Evolutionary conservation across 306 rosid genomes (phyloP).

Genomic region (Cyamopsis tetragonoloba): DNA sequence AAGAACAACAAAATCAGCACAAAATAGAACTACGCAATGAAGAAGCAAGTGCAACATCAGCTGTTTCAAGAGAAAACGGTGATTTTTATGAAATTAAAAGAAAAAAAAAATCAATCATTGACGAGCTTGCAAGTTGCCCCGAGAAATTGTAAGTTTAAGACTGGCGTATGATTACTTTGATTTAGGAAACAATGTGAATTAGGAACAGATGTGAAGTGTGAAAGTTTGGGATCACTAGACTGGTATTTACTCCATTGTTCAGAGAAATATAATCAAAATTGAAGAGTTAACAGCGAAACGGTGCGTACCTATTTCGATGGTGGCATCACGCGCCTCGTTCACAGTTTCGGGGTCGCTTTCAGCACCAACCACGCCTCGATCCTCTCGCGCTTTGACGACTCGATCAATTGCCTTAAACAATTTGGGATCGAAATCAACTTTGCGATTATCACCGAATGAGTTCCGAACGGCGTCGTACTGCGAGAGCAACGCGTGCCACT

Average conservation of each 20-base stretch:
- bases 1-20: neutral
- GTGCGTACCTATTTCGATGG: slow-evolving; percentile 49
- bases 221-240: no score
- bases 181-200: no score
- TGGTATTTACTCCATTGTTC: no score
- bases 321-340: slow-evolving; percentile 34
- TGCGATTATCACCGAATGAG: slow-evolving; percentile 11
- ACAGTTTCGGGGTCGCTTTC: slow-evolving; percentile 54
- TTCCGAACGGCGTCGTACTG: neutral
- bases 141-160: no score
- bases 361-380: slow-evolving; percentile 39
- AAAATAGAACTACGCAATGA: neutral
- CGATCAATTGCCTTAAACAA: slow-evolving; percentile 42
- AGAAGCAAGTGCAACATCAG: no score
- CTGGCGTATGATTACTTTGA: no score
- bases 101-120: no score
- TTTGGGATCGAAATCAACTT: slow-evolving; percentile 53
- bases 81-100: no score
- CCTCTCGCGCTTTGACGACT: slow-evolving; percentile 41
- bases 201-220: no score
- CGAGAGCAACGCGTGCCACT: slow-evolving; percentile 54
- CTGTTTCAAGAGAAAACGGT: no score
- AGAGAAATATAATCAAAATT: no score
- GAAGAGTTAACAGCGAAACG: neutral
- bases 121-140: no score